Conservation (phyloP, 768 basidiomycete species). For the Brasilioporus rufonigricans region DNA sequence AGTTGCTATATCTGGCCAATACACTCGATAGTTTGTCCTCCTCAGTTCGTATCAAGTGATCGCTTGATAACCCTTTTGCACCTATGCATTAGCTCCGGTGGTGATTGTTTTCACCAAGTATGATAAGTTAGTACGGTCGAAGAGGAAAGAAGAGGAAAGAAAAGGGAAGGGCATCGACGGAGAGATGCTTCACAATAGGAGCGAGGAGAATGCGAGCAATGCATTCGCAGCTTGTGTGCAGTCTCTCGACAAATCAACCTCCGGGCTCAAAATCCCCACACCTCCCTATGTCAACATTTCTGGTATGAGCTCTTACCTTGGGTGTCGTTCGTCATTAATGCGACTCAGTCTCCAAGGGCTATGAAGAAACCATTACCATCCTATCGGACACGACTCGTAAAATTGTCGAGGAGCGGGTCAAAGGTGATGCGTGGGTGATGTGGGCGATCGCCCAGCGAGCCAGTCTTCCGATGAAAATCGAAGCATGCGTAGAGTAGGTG, state of each 20-base stretch:
- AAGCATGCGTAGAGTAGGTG: slow-evolving; percentile 6
- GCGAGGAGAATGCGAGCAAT: neutral
- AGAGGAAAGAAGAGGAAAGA: neutral
- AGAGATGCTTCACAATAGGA: neutral
- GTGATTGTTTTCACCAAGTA: slow-evolving; percentile 10
- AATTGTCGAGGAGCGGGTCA: neutral
- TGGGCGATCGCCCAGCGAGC: slow-evolving; percentile 7
- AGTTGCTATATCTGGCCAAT: neutral
- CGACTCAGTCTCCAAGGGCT: neutral
- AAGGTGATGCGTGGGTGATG: slow-evolving; percentile 7
- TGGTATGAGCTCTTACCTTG: neutral
- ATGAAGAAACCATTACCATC: neutral
- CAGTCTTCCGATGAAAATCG: slow-evolving; percentile 3
- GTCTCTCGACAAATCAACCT: neutral
- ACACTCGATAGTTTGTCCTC: neutral
- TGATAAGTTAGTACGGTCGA: slow-evolving; percentile 1
- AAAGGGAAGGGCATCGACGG: neutral
- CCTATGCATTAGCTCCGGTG: neutral
- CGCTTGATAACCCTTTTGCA: neutral
- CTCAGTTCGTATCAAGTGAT: neutral
- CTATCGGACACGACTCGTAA: neutral
- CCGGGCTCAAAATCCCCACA: neutral
- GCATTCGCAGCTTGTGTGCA: neutral
- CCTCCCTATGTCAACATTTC: neutral
- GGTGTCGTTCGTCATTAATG: neutral